phyloP scores from a whole-genome alignment of 2,329 filamentous ascomycete genomes.

The Calonectria pauciramosa region DNA sequence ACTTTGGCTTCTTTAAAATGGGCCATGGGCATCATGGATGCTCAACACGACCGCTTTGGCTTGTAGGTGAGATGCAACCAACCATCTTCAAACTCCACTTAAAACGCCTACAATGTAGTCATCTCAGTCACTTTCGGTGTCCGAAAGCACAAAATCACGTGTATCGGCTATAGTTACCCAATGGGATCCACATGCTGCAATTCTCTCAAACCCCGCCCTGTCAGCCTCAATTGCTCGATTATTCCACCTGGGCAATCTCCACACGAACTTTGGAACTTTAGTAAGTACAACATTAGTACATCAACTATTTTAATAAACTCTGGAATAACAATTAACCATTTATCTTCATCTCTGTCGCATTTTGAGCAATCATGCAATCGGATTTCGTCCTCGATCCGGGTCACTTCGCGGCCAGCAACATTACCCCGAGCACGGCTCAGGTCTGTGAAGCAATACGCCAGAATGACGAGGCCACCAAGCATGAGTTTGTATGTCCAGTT shows the following conservation, averaged over 20 bases:
- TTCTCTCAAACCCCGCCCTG: slow-evolving; percentile 8
- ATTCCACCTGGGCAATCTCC: neutral
- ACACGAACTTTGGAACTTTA: neutral
- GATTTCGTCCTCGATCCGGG: neutral
- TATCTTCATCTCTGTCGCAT: no score
- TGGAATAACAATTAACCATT: neutral
- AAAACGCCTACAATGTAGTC: neutral
- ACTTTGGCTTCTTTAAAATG: neutral
- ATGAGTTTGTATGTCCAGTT: slow-evolving; percentile 2
- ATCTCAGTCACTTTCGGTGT: neutral
- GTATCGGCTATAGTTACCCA: neutral
- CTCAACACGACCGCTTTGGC: neutral
- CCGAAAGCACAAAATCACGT: neutral
- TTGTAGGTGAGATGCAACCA: neutral
- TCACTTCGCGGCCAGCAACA: neutral
- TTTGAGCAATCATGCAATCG: slow-evolving; percentile 1
- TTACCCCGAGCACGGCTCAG: neutral
- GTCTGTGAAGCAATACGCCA: neutral
- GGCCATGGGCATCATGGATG: no score
- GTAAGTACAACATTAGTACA: neutral
- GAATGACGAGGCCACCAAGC: neutral
- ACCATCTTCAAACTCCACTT: neutral
- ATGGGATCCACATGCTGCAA: neutral
- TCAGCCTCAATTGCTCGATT: neutral
- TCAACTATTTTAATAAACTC: neutral